Conservation (phyloP, 371 early-diverging fungal genomes). For the Encephalitozoon intestinalis region DNA sequence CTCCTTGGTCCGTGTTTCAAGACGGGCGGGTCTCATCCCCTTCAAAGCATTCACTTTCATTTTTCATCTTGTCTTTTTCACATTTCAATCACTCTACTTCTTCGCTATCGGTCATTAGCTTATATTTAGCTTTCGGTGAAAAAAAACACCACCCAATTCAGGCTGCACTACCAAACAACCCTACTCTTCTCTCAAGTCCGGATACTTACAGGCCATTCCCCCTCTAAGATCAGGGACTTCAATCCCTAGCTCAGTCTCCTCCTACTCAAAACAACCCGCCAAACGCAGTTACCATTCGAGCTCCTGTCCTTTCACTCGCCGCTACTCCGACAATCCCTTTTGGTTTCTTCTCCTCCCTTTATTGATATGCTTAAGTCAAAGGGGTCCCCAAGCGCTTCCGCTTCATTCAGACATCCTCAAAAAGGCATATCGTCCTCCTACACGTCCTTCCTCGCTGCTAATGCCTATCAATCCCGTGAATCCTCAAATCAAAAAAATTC, state of each 20-base stretch:
- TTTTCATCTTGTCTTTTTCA: conserved; percentile 64
- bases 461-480: conserved; percentile 28
- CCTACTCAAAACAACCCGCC: conserved; percentile 60
- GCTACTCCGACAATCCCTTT: conserved; percentile 66
- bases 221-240: too few relatives aligned
- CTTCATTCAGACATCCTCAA: neutral
- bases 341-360: conserved; percentile 69
- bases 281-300: conserved; percentile 63
- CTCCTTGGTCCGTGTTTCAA: conserved; percentile 49
- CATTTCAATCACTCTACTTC: conserved; percentile 69
- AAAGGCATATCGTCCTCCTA: neutral
- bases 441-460: conserved; percentile 5
- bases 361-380: conserved; percentile 68
- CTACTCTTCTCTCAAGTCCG: conserved; percentile 30
- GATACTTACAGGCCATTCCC: conserved; percentile 63
- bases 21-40: conserved; percentile 18
- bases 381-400: conserved; percentile 62
- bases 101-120: conserved; percentile 68
- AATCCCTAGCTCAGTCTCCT: too few relatives aligned
- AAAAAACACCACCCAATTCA: conserved; percentile 63
- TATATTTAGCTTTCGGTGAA: conserved; percentile 68
- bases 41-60: conserved; percentile 16
- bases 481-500: neutral
- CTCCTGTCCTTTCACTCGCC: conserved; percentile 65
- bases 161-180: conserved; percentile 33